These are phyloP conservation scores for Suillus discolor DNA, from an alignment of 768 basidiomycete species.

Conservation along the genomic window DNA sequence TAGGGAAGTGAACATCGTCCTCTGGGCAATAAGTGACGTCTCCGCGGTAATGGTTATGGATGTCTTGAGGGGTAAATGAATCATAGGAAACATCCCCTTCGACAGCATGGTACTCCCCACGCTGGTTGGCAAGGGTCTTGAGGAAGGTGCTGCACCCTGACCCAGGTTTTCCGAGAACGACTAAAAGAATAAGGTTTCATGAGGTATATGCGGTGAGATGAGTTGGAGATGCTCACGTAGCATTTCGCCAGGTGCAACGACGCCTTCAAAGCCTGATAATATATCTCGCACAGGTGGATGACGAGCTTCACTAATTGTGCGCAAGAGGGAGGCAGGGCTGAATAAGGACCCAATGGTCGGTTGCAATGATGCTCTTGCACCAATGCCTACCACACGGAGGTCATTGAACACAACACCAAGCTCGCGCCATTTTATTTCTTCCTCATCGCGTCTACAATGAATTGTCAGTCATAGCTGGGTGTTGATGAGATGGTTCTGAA, in stretches of 20 bases:
- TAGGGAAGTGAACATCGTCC: slow-evolving; percentile 53
- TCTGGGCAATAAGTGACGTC: slow-evolving; percentile 46
- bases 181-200: slow-evolving; percentile 34
- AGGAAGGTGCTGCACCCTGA: slow-evolving; percentile 56
- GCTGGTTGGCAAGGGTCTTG: slow-evolving; percentile 52
- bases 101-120: slow-evolving; percentile 42
- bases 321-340: slow-evolving; percentile 43
- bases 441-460: slow-evolving; percentile 33
- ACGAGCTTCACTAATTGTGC: slow-evolving; percentile 43
- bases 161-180: slow-evolving; percentile 84
- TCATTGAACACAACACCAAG: slow-evolving; percentile 55
- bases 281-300: slow-evolving; percentile 69
- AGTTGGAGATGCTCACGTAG: slow-evolving; percentile 53
- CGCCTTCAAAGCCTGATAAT: slow-evolving; percentile 63
- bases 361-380: slow-evolving; percentile 45
- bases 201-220: neutral
- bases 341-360: slow-evolving; percentile 55
- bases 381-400: slow-evolving; percentile 54
- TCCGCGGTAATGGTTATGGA: slow-evolving; percentile 48
- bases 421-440: slow-evolving; percentile 37
- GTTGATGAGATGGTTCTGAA: neutral
- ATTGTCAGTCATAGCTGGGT: neutral
- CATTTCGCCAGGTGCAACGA: slow-evolving; percentile 75
- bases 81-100: slow-evolving; percentile 46
- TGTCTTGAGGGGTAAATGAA: slow-evolving; percentile 46